Percentiles rank a stretch among this genome's conserved stretches.
Conservation (phyloP, 139 green algal species). For the Pseudopediastrum boryanum region DNA sequence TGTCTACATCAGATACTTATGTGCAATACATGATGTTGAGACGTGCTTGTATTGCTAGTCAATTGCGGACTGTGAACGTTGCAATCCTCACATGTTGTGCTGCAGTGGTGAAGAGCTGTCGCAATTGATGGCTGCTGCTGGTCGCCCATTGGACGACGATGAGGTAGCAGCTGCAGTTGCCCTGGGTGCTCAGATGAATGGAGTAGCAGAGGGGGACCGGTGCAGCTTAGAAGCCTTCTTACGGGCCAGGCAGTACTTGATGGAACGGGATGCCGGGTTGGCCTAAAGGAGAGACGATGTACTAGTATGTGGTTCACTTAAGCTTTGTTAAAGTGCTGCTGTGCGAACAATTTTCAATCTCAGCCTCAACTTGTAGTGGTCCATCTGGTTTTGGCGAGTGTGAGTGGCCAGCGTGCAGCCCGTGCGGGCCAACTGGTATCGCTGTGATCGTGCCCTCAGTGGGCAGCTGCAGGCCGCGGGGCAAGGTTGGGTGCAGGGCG, state of each 20-base stretch:
- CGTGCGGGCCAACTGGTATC: neutral
- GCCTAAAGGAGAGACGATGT: neutral
- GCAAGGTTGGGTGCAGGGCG: too few species aligned
- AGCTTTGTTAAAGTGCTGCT: neutral
- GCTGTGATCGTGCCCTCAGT: neutral
- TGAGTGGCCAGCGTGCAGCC: neutral
- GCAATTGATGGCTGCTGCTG: slow-evolving; percentile 54
- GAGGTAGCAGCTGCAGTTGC: slow-evolving; percentile 62
- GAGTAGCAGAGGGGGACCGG: neutral
- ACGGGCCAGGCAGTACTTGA: neutral
- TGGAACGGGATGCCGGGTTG: slow-evolving; percentile 15
- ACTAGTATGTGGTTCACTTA: neutral
- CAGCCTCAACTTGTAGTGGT: neutral
- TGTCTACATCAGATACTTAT: too few species aligned
- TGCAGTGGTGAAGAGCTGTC: slow-evolving; percentile 13
- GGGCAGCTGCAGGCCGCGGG: neutral
- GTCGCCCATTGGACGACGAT: slow-evolving; percentile 40
- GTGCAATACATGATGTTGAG: too few species aligned
- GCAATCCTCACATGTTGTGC: too few species aligned
- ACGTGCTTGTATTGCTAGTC: too few species aligned
- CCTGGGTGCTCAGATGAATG: neutral
- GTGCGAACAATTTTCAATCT: neutral
- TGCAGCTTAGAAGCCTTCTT: slow-evolving; percentile 25
- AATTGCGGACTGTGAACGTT: too few species aligned
- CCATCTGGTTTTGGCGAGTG: neutral